Evolutionary conservation across 257 asterid species (phyloP).

Genomic region (Capsicum chinense): DNA sequence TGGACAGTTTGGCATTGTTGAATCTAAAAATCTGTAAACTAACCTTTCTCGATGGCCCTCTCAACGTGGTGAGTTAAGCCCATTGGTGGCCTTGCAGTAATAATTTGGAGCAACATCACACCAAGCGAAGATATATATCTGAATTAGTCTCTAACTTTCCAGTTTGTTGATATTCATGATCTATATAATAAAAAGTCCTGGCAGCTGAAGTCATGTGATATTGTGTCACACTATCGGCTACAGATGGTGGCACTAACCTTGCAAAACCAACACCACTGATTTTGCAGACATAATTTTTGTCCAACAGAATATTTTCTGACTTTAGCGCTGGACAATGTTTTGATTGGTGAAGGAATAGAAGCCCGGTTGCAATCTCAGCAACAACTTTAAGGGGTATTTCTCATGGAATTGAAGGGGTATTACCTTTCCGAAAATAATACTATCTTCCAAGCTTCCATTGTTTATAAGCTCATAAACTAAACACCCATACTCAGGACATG

Average conservation of each 20-base stretch:
- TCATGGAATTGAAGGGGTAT: slow-evolving; percentile 81
- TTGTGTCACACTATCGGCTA: slow-evolving; percentile 69
- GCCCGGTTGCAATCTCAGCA: slow-evolving; percentile 71
- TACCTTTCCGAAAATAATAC: slow-evolving; percentile 62
- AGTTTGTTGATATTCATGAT: slow-evolving; percentile 83
- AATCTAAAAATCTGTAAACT: slow-evolving; percentile 66
- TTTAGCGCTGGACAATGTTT: slow-evolving; percentile 88
- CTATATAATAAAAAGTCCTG: slow-evolving; percentile 80
- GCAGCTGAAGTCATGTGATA: slow-evolving; percentile 88
- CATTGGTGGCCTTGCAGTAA: slow-evolving; percentile 86
- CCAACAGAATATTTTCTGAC: slow-evolving; percentile 76
- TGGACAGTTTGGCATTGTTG: slow-evolving; percentile 75
- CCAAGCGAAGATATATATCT: slow-evolving; percentile 67
- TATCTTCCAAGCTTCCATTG: slow-evolving; percentile 80
- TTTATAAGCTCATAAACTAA: slow-evolving; percentile 82
- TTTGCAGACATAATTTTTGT: slow-evolving; percentile 67
- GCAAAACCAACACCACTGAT: slow-evolving; percentile 85
- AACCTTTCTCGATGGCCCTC: slow-evolving; percentile 57
- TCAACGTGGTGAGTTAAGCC: slow-evolving; percentile 74
- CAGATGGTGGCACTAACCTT: slow-evolving; percentile 68
- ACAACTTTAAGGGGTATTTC: slow-evolving; percentile 68
- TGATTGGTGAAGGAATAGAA: slow-evolving; percentile 80
- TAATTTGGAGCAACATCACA: slow-evolving; percentile 65
- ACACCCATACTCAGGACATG: slow-evolving; percentile 85
- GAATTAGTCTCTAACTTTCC: slow-evolving; percentile 79